phyloP scores from a whole-genome alignment of 441 rosid species.

The Oxalis stricta region DNA sequence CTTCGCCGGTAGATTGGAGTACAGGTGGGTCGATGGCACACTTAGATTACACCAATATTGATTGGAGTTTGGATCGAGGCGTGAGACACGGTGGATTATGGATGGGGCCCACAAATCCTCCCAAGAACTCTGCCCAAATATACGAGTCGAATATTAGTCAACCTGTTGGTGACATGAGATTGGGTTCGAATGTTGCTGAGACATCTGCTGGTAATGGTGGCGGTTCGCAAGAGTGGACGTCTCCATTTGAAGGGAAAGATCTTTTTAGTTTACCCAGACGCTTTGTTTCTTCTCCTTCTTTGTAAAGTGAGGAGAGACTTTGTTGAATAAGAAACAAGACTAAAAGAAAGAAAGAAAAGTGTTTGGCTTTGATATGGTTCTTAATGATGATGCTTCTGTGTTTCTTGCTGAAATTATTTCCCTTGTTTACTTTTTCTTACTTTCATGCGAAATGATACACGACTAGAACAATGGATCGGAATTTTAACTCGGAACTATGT shows the following conservation, averaged over 20 bases:
- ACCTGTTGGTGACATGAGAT: slow-evolving; percentile 38
- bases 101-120: slow-evolving; percentile 28
- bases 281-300: slow-evolving; percentile 69
- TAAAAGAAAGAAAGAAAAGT: slow-evolving; percentile 10
- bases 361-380: slow-evolving; percentile 35
- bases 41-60: slow-evolving; percentile 55
- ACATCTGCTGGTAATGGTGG: slow-evolving; percentile 23
- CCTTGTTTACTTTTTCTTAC: no score
- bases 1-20: slow-evolving; percentile 74
- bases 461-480: no score
- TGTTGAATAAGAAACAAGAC: slow-evolving; percentile 19
- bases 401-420: slow-evolving; percentile 15
- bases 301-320: slow-evolving; percentile 27
- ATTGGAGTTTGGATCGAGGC: slow-evolving; percentile 73
- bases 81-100: slow-evolving; percentile 30
- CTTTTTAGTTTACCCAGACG: slow-evolving; percentile 73
- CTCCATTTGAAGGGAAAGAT: slow-evolving; percentile 81
- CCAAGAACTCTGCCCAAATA: slow-evolving; percentile 21
- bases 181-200: slow-evolving; percentile 22
- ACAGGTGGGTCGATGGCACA: slow-evolving; percentile 43
- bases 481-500: no score
- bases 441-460: no score
- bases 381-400: slow-evolving; percentile 14
- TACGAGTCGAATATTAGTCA: slow-evolving; percentile 25
- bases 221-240: slow-evolving; percentile 63